Conservation (phyloP, 208 protist species). For the Blechomonas ayalai region DNA sequence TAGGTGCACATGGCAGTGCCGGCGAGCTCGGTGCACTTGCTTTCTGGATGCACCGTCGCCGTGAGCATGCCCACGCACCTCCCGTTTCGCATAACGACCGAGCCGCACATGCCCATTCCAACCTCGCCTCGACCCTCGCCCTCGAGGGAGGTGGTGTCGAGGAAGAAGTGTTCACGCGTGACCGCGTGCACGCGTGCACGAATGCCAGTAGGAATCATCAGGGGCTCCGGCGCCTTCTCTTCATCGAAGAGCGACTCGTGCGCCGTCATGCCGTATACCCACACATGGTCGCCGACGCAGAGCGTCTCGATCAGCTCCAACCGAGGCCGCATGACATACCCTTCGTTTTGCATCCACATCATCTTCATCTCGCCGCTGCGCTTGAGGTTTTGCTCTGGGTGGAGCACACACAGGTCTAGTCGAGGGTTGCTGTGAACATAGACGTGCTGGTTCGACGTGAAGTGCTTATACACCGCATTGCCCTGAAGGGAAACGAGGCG, state of each 20-base stretch:
- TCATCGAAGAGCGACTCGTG: slow-evolving; percentile 88
- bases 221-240: slow-evolving; percentile 74
- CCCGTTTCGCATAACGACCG: slow-evolving; percentile 80
- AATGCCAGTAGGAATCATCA: slow-evolving; percentile 87
- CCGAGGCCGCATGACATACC: slow-evolving; percentile 67
- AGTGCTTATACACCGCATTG: slow-evolving; percentile 80
- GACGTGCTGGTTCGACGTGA: slow-evolving; percentile 87
- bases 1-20: slow-evolving; percentile 88
- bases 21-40: slow-evolving; percentile 65
- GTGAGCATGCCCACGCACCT: slow-evolving; percentile 91
- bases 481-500: slow-evolving; percentile 76
- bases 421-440: slow-evolving; percentile 84
- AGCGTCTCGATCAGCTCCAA: slow-evolving; percentile 70
- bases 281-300: slow-evolving; percentile 77
- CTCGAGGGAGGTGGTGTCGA: slow-evolving; percentile 75
- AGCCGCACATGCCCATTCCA: slow-evolving; percentile 89
- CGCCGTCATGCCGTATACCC: slow-evolving; percentile 86
- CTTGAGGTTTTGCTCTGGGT: slow-evolving; percentile 84
- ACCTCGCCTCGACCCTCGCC: slow-evolving; percentile 52
- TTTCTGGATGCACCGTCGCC: slow-evolving; percentile 81
- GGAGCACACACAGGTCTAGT: slow-evolving; percentile 80
- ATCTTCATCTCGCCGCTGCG: slow-evolving; percentile 88
- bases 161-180: slow-evolving; percentile 85
- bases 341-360: slow-evolving; percentile 91
- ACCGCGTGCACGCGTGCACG: slow-evolving; percentile 65